Evolutionary conservation across 805 yeast genomes (phyloP).

Genomic region (Saturnispora serradocipensis): DNA sequence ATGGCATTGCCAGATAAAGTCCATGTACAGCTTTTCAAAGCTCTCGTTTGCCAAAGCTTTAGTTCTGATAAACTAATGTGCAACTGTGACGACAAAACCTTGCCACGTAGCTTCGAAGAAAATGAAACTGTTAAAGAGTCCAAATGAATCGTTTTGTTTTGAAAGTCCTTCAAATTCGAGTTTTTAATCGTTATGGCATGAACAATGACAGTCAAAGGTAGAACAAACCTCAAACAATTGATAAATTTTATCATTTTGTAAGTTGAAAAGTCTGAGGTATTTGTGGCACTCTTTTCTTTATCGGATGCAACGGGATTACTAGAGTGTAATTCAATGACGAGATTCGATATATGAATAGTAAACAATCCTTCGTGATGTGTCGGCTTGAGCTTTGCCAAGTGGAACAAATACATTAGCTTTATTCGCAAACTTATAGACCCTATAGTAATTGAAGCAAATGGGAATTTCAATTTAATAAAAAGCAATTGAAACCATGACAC

Average conservation of each 20-base stretch:
- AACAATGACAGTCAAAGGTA: conserved; percentile 12
- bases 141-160: conserved; percentile 1
- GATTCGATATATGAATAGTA: conserved; percentile 10
- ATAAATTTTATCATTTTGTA: conserved; percentile 2
- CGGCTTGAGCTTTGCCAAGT: conserved; percentile 9
- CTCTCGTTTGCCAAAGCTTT: background rate
- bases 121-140: conserved; percentile 13
- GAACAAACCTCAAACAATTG: conserved; percentile 6
- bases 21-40: conserved; percentile 10
- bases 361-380: conserved; percentile 15
- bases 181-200: conserved; percentile 8
- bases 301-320: background rate
- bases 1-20: conserved; percentile 6
- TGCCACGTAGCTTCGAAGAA: background rate
- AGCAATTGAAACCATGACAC: conserved; percentile 20
- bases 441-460: conserved; percentile 7
- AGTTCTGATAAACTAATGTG: conserved; percentile 11
- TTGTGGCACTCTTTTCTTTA: background rate
- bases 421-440: conserved; percentile 14
- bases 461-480: conserved; percentile 10
- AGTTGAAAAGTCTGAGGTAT: background rate
- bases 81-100: background rate
- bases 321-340: background rate
- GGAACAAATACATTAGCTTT: conserved; percentile 14
- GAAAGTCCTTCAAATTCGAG: background rate